Conservation (phyloP, 495 filamentous ascomycete species). For the Astrothelium subdiscretum region DNA sequence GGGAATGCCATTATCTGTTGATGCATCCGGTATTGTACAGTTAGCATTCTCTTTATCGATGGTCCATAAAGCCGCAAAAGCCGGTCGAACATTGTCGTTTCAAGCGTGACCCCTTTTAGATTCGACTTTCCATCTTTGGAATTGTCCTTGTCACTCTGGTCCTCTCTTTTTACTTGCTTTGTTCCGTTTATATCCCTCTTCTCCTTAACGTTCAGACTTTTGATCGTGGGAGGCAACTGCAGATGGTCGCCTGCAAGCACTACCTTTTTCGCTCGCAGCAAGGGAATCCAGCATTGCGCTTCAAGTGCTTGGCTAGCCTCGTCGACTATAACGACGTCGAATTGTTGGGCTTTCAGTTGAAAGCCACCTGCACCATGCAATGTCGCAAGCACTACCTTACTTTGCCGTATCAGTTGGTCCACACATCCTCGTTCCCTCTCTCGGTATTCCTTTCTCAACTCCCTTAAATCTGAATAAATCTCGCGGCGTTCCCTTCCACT, state of each 20-base stretch:
- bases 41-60: constrained; percentile 82
- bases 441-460: constrained; percentile 77
- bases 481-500: constrained; percentile 67
- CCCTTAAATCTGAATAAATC: constrained; percentile 76
- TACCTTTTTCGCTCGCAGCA: constrained; percentile 67
- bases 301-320: constrained; percentile 94
- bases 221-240: constrained; percentile 90
- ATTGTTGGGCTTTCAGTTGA: constrained; percentile 66
- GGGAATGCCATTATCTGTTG: constrained; percentile 90
- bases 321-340: constrained; percentile 92
- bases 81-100: constrained; percentile 84
- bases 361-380: constrained; percentile 85
- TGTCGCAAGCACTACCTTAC: constrained; percentile 83
- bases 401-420: constrained; percentile 55
- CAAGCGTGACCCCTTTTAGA: constrained; percentile 44
- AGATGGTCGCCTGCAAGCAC: constrained; percentile 91
- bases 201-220: constrained; percentile 54
- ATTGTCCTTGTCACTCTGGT: constrained; percentile 10
- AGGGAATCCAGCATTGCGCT: constrained; percentile 94
- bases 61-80: constrained; percentile 72
- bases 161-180: constrained; percentile 10
- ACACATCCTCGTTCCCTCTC: constrained; percentile 76
- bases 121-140: constrained; percentile 7
- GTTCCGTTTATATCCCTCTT: constrained; percentile 16
- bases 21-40: constrained; percentile 99